Evolutionary conservation across 2,329 filamentous ascomycete genomes (phyloP), one percentile per base, ranked within the genome.

Genomic region (Cephalotrichum gorgonifer): DNA sequence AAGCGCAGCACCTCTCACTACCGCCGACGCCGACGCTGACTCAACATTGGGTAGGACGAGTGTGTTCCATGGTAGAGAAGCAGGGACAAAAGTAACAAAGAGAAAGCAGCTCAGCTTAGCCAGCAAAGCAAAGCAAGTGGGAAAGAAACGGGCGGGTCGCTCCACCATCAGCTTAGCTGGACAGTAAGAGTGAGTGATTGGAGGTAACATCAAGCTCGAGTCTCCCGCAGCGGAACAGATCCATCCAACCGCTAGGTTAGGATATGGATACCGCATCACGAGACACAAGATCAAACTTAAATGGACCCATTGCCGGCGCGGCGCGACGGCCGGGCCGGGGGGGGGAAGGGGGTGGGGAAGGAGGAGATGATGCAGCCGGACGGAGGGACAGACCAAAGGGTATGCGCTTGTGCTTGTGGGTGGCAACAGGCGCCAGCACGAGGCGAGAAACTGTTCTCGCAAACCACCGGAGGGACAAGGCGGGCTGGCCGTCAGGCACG

Each of bases 331-430:
- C 39, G 15, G 28, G 28, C 8, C n/a, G n/a, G n/a, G n/a, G n/a
- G n/a, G n/a, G n/a, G n/a, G n/a, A n/a, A n/a, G n/a, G n/a, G 41
- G 38, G 35, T 42, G 46, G 46, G 46, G 27, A 30, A n/a, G n/a
- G n/a, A n/a, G n/a, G 38, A 31, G 38, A 22, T 20, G 39, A 42
- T 48, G 38, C 46, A 48, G 46, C 23, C 23, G 38, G 33, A 27
- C 38, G 15, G 25, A 26, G 35, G 45, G 45, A 47, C 45, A 30
- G 25, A n/a, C n/a, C n/a, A 42, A 25, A 8, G n/a, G 22, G 22
- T n/a, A n/a, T n/a, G n/a, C n/a, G n/a, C n/a, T n/a, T n/a, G 41
- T n/a, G 44, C 30, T 47, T 25, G 46, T 43, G 46, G 38, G 46
- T 48, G 46, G 46, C 38, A 48, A 31, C 28, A 48, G 46, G 22